Base-by-base conservation (phyloP, 805 yeast genomes). In the Cyberlindnera japonica region DNA sequence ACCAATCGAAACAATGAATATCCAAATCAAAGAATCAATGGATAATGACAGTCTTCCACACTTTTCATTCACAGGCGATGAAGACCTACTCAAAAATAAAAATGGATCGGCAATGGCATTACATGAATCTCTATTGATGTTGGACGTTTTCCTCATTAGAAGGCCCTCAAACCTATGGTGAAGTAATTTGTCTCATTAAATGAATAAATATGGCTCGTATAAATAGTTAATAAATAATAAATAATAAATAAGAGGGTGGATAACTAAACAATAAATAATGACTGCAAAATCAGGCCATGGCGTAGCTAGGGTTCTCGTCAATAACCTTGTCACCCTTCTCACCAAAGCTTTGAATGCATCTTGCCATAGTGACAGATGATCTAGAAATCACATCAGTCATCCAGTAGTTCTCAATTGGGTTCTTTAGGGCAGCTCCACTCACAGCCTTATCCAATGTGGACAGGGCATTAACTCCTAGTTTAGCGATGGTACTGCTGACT, bases 281-380 rank as follows among this genome's bases (percentile, higher is more conserved):
- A n/a, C 28, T 15, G 19, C 6, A 7, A 18, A 8, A 6, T 45
- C 40, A 58, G 22, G 58, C 59, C 44, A 58, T 47, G 23, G 58
- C 57, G 31, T 49, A 49, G 16, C 47, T 48, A 33, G 61, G 62
- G 33, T 53, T 41, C 35, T 58, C 74, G 61, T 78, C 83, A 44
- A 61, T 59, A 40, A 69, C 62, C 61, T 79, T 79, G 49, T 79
- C 85, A 49, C 78, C 68, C 65, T 77, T 74, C 42, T 81, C 75
- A 38, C 86, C 86, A 57, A 81, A 80, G 42, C 82, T 68, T 40
- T 82, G 74, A 44, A 88, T 79, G 70, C 95, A 83, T 67, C 75
- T 81, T 30, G 95, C 95, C 95, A 86, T 87, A 22, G 95, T 87
- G 50, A 88, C 86, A 36, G 95, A 86, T 41, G 86, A 78, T 70